These are phyloP conservation scores for Talaromyces piceae DNA, from an alignment of 2,329 filamentous ascomycete genomes.

Conservation along the genomic window DNA sequence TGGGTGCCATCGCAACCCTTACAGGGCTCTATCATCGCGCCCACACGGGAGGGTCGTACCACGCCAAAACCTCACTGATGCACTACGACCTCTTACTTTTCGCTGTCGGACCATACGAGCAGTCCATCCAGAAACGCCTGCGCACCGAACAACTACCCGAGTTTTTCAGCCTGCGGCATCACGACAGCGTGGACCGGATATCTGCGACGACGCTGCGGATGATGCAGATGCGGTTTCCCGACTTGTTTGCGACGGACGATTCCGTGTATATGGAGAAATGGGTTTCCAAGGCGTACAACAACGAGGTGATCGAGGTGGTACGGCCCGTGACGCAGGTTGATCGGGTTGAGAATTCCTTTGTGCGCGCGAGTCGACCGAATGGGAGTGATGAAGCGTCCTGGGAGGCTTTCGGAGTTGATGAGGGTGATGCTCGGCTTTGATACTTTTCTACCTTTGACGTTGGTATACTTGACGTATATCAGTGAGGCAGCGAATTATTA, in stretches of 20 bases:
- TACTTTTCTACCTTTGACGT: no score
- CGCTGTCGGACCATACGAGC: conserved; percentile 51
- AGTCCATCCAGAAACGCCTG: conserved; percentile 46
- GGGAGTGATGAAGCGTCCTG: conserved; percentile 45
- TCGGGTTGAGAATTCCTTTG: conserved; percentile 43
- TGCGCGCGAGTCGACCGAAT: conserved; percentile 45
- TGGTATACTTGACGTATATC: no score
- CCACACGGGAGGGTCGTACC: conserved; percentile 57
- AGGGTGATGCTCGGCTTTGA: conserved; percentile 23
- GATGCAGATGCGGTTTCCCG: conserved; percentile 47
- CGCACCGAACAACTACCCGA: conserved; percentile 43
- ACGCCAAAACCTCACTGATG: conserved; percentile 56
- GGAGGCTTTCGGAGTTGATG: conserved; percentile 27
- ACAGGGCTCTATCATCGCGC: conserved; percentile 57
- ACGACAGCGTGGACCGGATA: conserved; percentile 59
- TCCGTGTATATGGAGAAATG: conserved; percentile 43
- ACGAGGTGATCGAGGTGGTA: conserved; percentile 41
- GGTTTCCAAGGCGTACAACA: conserved; percentile 38
- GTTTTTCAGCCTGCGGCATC: conserved; percentile 52
- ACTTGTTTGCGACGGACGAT: conserved; percentile 38
- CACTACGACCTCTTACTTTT: conserved; percentile 64
- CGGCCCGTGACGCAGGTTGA: conserved; percentile 40
- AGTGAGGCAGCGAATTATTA: no score
- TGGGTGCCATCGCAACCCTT: conserved; percentile 61
- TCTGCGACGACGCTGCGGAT: conserved; percentile 51